Evolutionary conservation across 352 stramenopile species (phyloP).

Genomic region (Globisporangium barbulae): DNA sequence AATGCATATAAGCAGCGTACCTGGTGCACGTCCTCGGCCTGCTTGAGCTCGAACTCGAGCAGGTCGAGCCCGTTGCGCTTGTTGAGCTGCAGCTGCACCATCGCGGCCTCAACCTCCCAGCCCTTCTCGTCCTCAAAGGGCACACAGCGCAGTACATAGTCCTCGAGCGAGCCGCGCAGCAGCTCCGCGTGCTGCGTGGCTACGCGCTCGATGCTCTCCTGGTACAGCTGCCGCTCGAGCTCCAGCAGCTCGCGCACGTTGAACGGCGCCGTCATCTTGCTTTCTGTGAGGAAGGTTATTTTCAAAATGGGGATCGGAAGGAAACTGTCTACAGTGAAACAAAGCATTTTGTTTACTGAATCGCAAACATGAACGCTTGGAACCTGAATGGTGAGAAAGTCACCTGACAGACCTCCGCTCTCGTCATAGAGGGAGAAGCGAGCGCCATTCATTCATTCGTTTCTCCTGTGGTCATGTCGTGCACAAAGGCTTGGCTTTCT

Average conservation of each 20-base stretch:
- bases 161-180: constrained; percentile 40
- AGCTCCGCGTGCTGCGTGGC: constrained; percentile 47
- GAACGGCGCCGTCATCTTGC: constrained; percentile 18
- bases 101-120: constrained; percentile 42
- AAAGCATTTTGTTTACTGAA: too few relatives aligned
- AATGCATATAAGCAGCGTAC: not conserved
- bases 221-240: constrained; percentile 77
- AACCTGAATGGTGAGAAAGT: too few relatives aligned
- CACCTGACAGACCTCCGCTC: too few relatives aligned
- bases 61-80: constrained; percentile 53
- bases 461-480: too few relatives aligned
- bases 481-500: too few relatives aligned
- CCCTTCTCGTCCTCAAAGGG: constrained; percentile 58
- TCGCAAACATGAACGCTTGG: too few relatives aligned
- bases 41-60: constrained; percentile 73
- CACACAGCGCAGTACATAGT: constrained; percentile 54
- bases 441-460: too few relatives aligned
- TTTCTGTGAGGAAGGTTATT: too few relatives aligned
- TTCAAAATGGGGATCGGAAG: too few relatives aligned
- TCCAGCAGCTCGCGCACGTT: constrained; percentile 75
- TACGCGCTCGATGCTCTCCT: constrained; percentile 79
- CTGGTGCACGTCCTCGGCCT: constrained; percentile 57
- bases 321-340: too few relatives aligned
- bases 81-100: constrained; percentile 50
- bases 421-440: too few relatives aligned